phyloP scores from a whole-genome alignment of 208 protist species.

The Trypanosoma vivax region DNA sequence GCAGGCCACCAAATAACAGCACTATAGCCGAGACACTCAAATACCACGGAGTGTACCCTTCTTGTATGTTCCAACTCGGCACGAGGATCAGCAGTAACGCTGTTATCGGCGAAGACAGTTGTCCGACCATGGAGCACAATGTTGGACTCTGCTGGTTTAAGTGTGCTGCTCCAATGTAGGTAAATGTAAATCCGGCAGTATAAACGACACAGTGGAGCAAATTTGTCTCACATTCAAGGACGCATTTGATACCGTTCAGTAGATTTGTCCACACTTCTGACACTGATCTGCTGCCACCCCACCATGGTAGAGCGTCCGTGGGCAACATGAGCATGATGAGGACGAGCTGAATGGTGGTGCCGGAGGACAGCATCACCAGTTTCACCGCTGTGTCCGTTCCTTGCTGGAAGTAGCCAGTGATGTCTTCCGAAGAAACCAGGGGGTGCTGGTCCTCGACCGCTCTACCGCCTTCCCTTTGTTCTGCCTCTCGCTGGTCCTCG shows the following conservation, averaged over 20 bases:
- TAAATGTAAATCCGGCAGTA: slow-evolving; percentile 69
- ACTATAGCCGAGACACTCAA: slow-evolving; percentile 57
- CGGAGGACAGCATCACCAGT: slow-evolving; percentile 67
- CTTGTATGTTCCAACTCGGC: slow-evolving; percentile 58
- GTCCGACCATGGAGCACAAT: slow-evolving; percentile 73
- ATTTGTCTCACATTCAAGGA: slow-evolving; percentile 59
- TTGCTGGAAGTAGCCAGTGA: not conserved
- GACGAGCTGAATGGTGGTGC: slow-evolving; percentile 53
- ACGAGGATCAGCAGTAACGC: slow-evolving; percentile 67
- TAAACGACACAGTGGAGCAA: slow-evolving; percentile 68
- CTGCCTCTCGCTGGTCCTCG: not conserved
- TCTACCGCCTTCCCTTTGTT: too few species aligned
- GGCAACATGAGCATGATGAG: slow-evolving; percentile 62
- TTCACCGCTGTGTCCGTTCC: slow-evolving; percentile 77
- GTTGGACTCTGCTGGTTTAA: slow-evolving; percentile 84
- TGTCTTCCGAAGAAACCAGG: too few species aligned
- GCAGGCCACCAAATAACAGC: slow-evolving; percentile 39
- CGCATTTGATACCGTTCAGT: slow-evolving; percentile 39
- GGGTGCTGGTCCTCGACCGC: not conserved
- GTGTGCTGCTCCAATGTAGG: slow-evolving; percentile 68
- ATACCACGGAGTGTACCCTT: slow-evolving; percentile 63
- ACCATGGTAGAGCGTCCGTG: slow-evolving; percentile 73
- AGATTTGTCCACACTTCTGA: slow-evolving; percentile 62
- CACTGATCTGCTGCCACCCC: slow-evolving; percentile 55
- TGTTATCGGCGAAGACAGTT: slow-evolving; percentile 71